Evolutionary conservation across 371 early-diverging fungal genomes (phyloP), one percentile per base, ranked within the genome.

Genomic region (Homolaphlyctis polyrhiza): DNA sequence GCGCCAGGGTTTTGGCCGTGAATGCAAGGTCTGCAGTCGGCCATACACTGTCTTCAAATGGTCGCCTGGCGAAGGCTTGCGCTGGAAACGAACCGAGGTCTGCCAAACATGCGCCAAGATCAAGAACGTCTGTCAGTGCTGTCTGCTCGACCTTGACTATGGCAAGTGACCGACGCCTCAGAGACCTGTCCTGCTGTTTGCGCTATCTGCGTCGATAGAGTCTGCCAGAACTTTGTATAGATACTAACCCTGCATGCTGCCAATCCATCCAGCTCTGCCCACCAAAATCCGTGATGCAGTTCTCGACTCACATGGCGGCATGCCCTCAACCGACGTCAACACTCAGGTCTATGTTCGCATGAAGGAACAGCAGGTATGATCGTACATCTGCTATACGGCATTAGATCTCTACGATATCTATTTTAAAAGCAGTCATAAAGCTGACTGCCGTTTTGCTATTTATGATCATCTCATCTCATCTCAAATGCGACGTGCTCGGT

Each of bases 1-100:
- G 18, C 91, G 87, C 70, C 87, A 94, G 75, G 66, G 72, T 39
- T 85, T 81, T 64, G 96, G 93, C 50, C 89, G 87, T 70, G 96
- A 94, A 74, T 98, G 97, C 87, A 97, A 95, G 86, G 87, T 93
- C 60, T 98, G 98, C 70, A 73, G 77, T 43, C 81, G 93, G 47
- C 94, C 98, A 1, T 98, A 95, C 69, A 97, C 98, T n/a, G 87
- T 95, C 30, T 97, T 96, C 73, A 88, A 93, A 48, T 98, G 98
- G 98, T 75, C 84, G 47, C 98, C 98, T 21, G 98, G 98, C 18
- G 85, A 86, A 18, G 92, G 92, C 16, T 91, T 91, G 92, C 88
- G 97, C 60, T 90, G 89, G 79, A 96, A 95, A 72, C 94, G 94
- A 82, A 98, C 98, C 0, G 96, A 97, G 71, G 90, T 98, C 52